These are phyloP conservation scores for Macrolepiota fuliginosa DNA, from an alignment of 768 basidiomycete genomes.

Conservation along the genomic window DNA sequence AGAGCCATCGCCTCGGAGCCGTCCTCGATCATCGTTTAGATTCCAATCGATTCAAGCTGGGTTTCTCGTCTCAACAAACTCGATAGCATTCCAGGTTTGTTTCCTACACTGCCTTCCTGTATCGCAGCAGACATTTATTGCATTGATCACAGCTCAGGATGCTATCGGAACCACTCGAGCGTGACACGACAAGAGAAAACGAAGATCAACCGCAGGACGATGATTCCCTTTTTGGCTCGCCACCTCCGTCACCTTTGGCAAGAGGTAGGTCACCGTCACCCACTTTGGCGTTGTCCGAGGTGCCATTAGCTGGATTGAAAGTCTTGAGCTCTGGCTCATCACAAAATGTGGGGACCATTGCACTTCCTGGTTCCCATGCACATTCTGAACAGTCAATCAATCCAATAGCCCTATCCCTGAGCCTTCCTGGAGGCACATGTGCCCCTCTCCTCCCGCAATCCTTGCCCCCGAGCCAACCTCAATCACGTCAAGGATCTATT, in stretches of 20 bases:
- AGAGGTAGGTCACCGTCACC: slow-evolving; percentile 77
- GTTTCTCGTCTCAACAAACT: background rate
- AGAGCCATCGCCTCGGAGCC: background rate
- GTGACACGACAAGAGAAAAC: background rate
- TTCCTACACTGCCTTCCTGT: background rate
- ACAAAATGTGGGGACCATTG: slow-evolving; percentile 97
- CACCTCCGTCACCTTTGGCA: slow-evolving; percentile 58
- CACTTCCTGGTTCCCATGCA: slow-evolving; percentile 93
- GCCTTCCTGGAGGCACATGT: slow-evolving; percentile 34
- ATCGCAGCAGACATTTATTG: background rate
- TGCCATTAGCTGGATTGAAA: background rate
- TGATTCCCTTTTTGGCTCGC: slow-evolving; percentile 82
- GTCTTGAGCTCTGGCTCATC: slow-evolving; percentile 24
- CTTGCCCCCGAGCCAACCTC: slow-evolving; percentile 4
- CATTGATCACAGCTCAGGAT: background rate
- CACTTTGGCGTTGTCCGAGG: slow-evolving; percentile 54
- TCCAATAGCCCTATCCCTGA: slow-evolving; percentile 71
- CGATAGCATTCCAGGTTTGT: slow-evolving; percentile 5
- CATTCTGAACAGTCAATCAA: slow-evolving; percentile 83
- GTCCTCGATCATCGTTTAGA: background rate
- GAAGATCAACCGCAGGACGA: slow-evolving; percentile 39
- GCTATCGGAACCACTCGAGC: slow-evolving; percentile 1
- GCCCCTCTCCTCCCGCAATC: slow-evolving; percentile 33
- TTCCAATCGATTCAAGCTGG: slow-evolving; percentile 1
- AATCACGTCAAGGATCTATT: slow-evolving; percentile 11